Conservation (phyloP, 345 rosid species). For the Pugionium cornutum region DNA sequence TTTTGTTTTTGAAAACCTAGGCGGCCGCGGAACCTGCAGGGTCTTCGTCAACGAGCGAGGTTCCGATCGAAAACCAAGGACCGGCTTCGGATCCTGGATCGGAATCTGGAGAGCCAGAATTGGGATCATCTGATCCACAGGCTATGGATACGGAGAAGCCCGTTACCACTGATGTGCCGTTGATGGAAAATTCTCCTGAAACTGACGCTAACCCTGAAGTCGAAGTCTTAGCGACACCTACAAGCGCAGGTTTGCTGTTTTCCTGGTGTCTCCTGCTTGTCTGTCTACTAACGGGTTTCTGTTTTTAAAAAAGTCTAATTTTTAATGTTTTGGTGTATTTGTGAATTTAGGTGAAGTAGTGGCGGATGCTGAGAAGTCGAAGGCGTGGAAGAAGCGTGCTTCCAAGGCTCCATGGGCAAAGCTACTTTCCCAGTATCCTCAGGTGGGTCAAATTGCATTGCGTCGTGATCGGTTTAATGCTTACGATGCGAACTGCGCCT, state of each 20-base stretch:
- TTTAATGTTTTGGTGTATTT: constrained; percentile 23
- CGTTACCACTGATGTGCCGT: constrained; percentile 34
- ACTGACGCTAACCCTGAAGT: constrained; percentile 43
- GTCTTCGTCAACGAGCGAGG: constrained; percentile 55
- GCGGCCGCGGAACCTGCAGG: constrained; percentile 46
- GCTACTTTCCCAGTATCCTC: constrained; percentile 81
- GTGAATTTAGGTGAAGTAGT: constrained; percentile 40
- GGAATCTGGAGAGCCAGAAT: constrained; percentile 53
- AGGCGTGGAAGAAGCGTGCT: constrained; percentile 32
- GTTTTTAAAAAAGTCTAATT: background rate
- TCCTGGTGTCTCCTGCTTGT: background rate
- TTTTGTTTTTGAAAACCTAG: constrained; percentile 39
- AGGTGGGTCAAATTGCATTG: constrained; percentile 45
- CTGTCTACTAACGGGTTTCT: background rate
- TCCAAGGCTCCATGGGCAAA: constrained; percentile 80
- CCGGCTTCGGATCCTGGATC: constrained; percentile 54
- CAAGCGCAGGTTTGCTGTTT: constrained; percentile 56
- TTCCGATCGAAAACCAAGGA: constrained; percentile 43
- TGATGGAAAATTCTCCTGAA: constrained; percentile 45
- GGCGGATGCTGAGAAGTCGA: constrained; percentile 30
- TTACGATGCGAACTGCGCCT: constrained; percentile 1
- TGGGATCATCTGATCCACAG: constrained; percentile 60
- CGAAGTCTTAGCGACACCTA: constrained; percentile 49
- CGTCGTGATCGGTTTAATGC: constrained; percentile 13
- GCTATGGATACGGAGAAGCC: constrained; percentile 39